Conservation (phyloP, 768 basidiomycete species). For the Boletus insuetus region DNA sequence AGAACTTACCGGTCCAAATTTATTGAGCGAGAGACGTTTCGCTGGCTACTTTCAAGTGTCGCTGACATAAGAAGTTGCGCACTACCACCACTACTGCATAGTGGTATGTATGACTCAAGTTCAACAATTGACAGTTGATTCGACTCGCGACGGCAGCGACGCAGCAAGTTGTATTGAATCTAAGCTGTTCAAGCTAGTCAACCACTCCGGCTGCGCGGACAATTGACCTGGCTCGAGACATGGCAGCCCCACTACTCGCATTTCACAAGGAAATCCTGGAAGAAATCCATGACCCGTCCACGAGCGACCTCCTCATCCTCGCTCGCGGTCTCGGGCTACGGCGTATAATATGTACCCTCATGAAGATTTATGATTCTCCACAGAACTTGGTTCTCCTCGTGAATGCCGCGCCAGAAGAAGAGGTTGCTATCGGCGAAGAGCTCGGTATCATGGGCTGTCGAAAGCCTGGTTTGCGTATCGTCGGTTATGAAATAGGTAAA, state of each 20-base stretch:
- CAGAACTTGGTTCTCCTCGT: conserved; percentile 82
- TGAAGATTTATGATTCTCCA: conserved; percentile 90
- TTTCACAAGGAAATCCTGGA: conserved; percentile 70
- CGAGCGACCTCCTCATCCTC: conserved; percentile 71
- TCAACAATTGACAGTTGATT: background rate
- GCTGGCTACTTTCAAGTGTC: too few species aligned
- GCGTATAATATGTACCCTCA: conserved; percentile 75
- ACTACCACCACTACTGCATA: too few species aligned
- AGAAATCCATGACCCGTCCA: conserved; percentile 69
- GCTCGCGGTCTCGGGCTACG: conserved; percentile 91
- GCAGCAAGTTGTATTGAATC: background rate
- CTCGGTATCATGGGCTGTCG: conserved; percentile 89
- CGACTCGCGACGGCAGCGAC: background rate
- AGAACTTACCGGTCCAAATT: too few species aligned
- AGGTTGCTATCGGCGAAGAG: conserved; percentile 88
- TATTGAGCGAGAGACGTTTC: too few species aligned
- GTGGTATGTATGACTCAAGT: too few species aligned
- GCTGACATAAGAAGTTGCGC: too few species aligned
- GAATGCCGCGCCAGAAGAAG: conserved; percentile 83
- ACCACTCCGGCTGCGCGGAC: background rate
- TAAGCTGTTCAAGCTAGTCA: background rate
- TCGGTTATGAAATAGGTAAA: conserved; percentile 77
- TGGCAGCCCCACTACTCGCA: conserved; percentile 43
- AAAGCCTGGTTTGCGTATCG: conserved; percentile 77
- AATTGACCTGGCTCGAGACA: conserved; percentile 4